Base-by-base conservation (phyloP, 1,284 basidiomycete species). In the Sanguinoderma infundibulare region DNA sequence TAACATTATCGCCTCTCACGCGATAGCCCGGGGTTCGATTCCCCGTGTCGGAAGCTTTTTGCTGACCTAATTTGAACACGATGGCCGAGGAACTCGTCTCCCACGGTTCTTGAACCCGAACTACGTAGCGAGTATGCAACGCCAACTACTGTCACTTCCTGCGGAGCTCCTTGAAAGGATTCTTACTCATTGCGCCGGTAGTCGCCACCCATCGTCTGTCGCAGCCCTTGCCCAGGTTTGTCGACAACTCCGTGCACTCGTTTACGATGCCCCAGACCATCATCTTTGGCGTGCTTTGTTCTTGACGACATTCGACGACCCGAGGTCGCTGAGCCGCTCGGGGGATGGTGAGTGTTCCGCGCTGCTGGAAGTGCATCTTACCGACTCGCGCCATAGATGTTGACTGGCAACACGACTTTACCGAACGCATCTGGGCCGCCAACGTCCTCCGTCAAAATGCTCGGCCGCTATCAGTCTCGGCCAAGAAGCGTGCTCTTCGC, bases 201-300 rank as follows among this genome's bases (percentile, higher is more conserved):
- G 55, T 26, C 74, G 73, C 2, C 67, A 67, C 44, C 75, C 78
- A 3, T 58, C 66, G 38, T 69, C 77, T 0, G 74, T 82, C 36
- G 72, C 81, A 5, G 67, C 75, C 9, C 64, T 85, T 10, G 73
- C 81, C 2, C 75, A 77, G 63, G 82, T 81, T 22, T 83, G 80
- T 61, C 74, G 72, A n/a, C 64, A 67, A 22, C 72, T 83, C 51
- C 71, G 72, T 52, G 61, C 67, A 9, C 72, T 83, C 32, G 70
- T 85, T 20, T 82, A 83, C 65, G 67, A 68, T 7, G 72, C 78
- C 1, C 46, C 70, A 0, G 81, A 84, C 61, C 72, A 75, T 14
- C 83, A 84, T 66, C 71, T 86, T 15, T 86, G 84, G 84, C 73
- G 83, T n/a, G 74, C 77, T 40, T 70, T 85, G 17, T 85, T 82